Evolutionary conservation across 306 rosid species (phyloP).

Genomic region (Pterocarpus santalinus): DNA sequence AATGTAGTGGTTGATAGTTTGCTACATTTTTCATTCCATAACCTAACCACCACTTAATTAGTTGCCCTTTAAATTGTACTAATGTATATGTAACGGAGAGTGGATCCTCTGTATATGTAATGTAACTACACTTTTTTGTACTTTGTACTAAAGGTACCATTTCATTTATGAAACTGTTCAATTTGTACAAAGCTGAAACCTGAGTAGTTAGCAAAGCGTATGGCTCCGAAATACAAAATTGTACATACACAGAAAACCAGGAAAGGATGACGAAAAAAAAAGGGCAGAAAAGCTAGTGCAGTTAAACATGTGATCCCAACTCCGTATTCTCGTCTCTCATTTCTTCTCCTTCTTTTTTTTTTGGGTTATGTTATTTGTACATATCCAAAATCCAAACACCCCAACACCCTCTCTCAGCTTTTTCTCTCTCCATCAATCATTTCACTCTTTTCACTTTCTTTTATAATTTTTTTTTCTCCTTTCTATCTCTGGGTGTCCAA

Average conservation of each 20-base stretch:
- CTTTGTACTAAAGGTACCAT: constrained; percentile 37
- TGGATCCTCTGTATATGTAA: neutral
- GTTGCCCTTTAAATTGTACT: neutral
- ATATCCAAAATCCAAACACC: too few relatives aligned
- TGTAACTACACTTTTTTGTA: neutral
- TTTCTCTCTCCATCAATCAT: too few relatives aligned
- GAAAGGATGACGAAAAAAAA: neutral
- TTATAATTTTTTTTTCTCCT: too few relatives aligned
- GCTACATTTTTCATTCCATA: neutral
- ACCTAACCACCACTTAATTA: neutral
- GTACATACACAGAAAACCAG: constrained; percentile 43
- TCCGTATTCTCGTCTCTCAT: constrained; percentile 17
- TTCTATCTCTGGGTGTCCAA: too few relatives aligned
- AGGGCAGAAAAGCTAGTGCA: constrained; percentile 6
- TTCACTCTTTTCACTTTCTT: too few relatives aligned
- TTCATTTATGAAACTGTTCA: constrained; percentile 49
- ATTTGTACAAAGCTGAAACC: constrained; percentile 49
- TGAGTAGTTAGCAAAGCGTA: constrained; percentile 42
- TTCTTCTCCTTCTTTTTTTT: neutral
- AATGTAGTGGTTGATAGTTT: too few relatives aligned
- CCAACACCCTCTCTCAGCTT: too few relatives aligned
- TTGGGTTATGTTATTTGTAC: neutral
- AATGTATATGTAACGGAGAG: neutral
- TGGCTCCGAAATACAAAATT: constrained; percentile 62
- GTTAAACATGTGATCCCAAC: constrained; percentile 28